These are phyloP conservation scores for Chalara sp. DNA, from an alignment of 2,329 filamentous ascomycete genomes.

Conservation along the genomic window DNA sequence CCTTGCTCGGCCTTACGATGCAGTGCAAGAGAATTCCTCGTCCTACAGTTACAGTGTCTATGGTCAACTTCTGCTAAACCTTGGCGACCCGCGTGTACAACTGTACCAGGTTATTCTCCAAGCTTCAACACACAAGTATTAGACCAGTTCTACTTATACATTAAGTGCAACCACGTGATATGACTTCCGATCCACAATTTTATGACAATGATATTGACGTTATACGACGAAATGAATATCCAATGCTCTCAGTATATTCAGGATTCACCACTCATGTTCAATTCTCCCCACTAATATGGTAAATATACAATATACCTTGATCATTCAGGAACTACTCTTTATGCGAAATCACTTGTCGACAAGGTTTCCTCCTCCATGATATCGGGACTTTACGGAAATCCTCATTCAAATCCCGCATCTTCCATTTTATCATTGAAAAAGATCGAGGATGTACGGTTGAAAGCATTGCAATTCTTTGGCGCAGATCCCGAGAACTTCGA, in stretches of 20 bases:
- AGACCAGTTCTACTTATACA: too few relatives aligned
- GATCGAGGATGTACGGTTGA: constrained; percentile 45
- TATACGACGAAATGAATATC: neutral
- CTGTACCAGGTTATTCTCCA: too few relatives aligned
- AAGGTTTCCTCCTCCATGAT: constrained; percentile 75
- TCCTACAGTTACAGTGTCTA: too few relatives aligned
- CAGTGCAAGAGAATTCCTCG: too few relatives aligned
- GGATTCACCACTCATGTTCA: neutral
- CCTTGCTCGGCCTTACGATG: too few relatives aligned
- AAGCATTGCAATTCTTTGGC: constrained; percentile 67
- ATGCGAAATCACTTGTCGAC: constrained; percentile 73
- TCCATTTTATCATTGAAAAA: constrained; percentile 42
- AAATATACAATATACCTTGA: constrained; percentile 78
- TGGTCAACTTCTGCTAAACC: too few relatives aligned
- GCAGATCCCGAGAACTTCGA: constrained; percentile 78
- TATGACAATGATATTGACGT: neutral
- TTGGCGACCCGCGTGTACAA: too few relatives aligned
- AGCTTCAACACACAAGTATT: too few relatives aligned
- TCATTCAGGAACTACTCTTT: constrained; percentile 80
- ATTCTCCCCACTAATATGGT: neutral
- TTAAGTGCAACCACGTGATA: neutral
- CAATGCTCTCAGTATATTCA: neutral
- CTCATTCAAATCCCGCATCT: constrained; percentile 56
- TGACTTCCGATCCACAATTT: neutral
- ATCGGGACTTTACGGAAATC: constrained; percentile 75